These are phyloP conservation scores for Neopestalotiopsis clavispora DNA, from an alignment of 2,329 filamentous ascomycete species.

Conservation along the genomic window DNA sequence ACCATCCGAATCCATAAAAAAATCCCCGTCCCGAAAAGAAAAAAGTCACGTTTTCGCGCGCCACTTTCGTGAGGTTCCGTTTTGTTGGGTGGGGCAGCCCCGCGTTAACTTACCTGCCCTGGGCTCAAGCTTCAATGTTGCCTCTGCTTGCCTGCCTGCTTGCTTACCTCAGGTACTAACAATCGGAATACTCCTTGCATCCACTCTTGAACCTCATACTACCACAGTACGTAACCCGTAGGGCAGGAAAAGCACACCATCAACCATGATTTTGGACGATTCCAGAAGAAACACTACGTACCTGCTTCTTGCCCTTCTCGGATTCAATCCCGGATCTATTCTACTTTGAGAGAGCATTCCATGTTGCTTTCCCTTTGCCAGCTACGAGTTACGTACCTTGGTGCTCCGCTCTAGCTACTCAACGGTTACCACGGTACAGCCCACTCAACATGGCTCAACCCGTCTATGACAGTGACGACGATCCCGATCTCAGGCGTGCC, in stretches of 20 bases:
- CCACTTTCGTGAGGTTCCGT: neutral
- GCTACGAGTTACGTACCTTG: neutral
- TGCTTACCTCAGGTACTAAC: neutral
- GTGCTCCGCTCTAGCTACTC: neutral
- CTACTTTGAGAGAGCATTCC: neutral
- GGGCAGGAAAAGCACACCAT: neutral
- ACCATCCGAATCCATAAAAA: too few relatives aligned
- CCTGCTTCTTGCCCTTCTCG: neutral
- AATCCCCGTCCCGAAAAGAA: too few relatives aligned
- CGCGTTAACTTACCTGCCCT: neutral
- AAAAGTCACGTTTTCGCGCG: slow-evolving; percentile 10
- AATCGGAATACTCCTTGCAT: neutral
- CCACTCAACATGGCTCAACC: slow-evolving; percentile 3
- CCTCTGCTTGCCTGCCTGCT: too few relatives aligned
- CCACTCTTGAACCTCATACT: neutral
- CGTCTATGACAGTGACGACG: slow-evolving; percentile 48
- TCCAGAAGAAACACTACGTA: neutral
- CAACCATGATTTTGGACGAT: neutral
- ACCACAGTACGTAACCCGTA: neutral
- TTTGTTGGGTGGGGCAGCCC: neutral
- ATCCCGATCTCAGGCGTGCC: slow-evolving; percentile 64
- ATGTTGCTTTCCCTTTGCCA: neutral
- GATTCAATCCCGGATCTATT: neutral
- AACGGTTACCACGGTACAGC: too few relatives aligned
- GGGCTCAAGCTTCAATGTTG: neutral